Evolutionary conservation across 352 stramenopile genomes (phyloP).

Genomic region (Phytophthora chlamydospora): DNA sequence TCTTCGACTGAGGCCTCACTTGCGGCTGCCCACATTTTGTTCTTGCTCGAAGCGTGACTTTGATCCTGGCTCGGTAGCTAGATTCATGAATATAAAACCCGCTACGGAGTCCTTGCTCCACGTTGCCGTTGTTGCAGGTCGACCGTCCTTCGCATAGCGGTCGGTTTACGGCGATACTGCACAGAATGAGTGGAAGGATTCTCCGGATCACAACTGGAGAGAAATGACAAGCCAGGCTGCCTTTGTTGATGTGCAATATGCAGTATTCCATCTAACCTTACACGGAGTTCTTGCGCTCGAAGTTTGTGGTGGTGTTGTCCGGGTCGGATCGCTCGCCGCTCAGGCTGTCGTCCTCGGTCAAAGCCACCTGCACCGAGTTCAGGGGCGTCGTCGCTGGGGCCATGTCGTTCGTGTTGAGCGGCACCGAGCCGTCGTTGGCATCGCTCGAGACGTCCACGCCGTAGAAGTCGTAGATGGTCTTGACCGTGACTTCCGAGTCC

Average conservation of each 20-base stretch:
- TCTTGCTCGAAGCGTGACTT: slow-evolving; percentile 38
- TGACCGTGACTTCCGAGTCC: slow-evolving; percentile 63
- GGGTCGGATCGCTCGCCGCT: slow-evolving; percentile 38
- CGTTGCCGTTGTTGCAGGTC: no score
- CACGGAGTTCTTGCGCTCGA: slow-evolving; percentile 61
- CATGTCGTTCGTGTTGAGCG: slow-evolving; percentile 25
- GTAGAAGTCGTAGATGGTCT: slow-evolving; percentile 77
- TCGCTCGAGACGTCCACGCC: slow-evolving; percentile 44
- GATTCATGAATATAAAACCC: no score
- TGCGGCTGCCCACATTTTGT: slow-evolving; percentile 46
- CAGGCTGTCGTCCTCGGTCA: slow-evolving; percentile 45
- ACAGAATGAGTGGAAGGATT: slow-evolving; percentile 1
- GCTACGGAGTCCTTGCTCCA: no score
- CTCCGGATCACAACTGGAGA: not conserved
- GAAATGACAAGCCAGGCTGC: slow-evolving; percentile 7
- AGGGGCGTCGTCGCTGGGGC: slow-evolving; percentile 15
- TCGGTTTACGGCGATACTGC: no score
- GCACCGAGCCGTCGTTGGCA: slow-evolving; percentile 27
- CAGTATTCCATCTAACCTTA: slow-evolving; percentile 38
- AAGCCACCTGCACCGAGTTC: slow-evolving; percentile 38
- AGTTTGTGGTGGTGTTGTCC: slow-evolving; percentile 33
- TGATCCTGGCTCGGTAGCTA: no score
- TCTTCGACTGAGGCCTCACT: slow-evolving; percentile 40
- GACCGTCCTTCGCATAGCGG: no score
- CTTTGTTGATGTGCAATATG: slow-evolving; percentile 25